Percentiles rank a stretch among this genome's conserved stretches.
Conservation (phyloP, 2,329 filamentous ascomycete species). For the Lasiodiplodia hormozganensis region DNA sequence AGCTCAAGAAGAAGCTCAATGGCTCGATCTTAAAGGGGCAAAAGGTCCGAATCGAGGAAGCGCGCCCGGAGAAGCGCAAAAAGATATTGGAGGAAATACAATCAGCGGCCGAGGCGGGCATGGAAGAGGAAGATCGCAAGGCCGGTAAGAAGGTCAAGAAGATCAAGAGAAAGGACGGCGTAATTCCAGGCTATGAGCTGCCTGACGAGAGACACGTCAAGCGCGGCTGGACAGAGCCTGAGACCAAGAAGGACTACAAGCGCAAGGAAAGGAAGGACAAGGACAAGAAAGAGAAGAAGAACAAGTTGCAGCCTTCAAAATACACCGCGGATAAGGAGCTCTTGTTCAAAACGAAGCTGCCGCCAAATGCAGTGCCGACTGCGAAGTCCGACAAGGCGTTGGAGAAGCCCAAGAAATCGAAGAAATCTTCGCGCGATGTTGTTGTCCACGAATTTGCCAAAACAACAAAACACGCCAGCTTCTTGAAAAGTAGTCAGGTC, state of each 20-base stretch:
- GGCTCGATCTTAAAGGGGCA: constrained; percentile 82
- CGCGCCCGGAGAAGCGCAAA: constrained; percentile 67
- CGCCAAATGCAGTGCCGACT: constrained; percentile 59
- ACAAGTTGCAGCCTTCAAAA: constrained; percentile 72
- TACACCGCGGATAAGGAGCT: constrained; percentile 83
- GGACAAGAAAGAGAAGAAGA: constrained; percentile 60
- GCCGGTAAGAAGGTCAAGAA: constrained; percentile 53
- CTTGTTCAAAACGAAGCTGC: constrained; percentile 81
- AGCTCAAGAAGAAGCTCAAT: constrained; percentile 88
- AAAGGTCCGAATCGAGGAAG: constrained; percentile 85
- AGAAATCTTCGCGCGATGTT: constrained; percentile 57
- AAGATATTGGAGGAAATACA: constrained; percentile 44
- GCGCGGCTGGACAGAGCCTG: constrained; percentile 83
- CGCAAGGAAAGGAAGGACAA: constrained; percentile 58
- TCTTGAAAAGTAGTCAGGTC: constrained; percentile 68
- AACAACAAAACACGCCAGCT: constrained; percentile 81
- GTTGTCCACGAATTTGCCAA: constrained; percentile 90
- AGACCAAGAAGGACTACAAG: constrained; percentile 52
- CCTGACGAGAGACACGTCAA: constrained; percentile 79
- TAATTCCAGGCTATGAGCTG: constrained; percentile 74
- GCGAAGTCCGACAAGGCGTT: constrained; percentile 38
- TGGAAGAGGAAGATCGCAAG: constrained; percentile 59
- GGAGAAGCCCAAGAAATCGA: constrained; percentile 57
- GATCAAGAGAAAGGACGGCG: constrained; percentile 57
- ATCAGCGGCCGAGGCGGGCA: constrained; percentile 43